phyloP scores from a whole-genome alignment of 2,329 filamentous ascomycete genomes.

The Drechmeria coniospora region DNA sequence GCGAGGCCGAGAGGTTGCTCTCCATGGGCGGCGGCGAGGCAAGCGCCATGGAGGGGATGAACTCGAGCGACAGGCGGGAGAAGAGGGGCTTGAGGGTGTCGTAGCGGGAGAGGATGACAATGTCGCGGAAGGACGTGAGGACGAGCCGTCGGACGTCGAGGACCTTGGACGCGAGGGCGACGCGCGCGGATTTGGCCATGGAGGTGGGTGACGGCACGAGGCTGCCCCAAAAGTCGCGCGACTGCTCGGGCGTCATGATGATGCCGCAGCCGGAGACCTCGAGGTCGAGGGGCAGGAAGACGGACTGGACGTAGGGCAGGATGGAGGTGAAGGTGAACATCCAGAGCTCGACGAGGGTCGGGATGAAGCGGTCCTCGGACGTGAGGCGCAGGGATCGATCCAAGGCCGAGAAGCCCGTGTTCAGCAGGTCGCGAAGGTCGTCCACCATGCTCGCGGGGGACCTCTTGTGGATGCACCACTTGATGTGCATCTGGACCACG shows the following conservation, averaged over 20 bases:
- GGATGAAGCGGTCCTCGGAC: constrained; percentile 77
- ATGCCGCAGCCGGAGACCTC: constrained; percentile 78
- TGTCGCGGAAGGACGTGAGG: constrained; percentile 75
- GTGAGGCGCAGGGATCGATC: constrained; percentile 69
- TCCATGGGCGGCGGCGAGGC: constrained; percentile 34
- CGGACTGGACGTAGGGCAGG: constrained; percentile 84
- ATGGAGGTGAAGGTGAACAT: constrained; percentile 82
- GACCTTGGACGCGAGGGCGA: constrained; percentile 33
- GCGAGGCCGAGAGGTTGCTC: constrained; percentile 34
- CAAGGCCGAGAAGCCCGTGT: constrained; percentile 72
- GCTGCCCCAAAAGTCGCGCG: constrained; percentile 80
- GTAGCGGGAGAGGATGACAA: constrained; percentile 75
- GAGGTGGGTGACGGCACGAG: constrained; percentile 31
- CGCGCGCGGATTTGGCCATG: constrained; percentile 20
- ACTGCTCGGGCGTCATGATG: constrained; percentile 63
- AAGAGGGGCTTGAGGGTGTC: constrained; percentile 82
- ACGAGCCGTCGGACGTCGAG: constrained; percentile 83
- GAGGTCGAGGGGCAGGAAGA: constrained; percentile 82
- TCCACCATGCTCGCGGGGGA: constrained; percentile 58
- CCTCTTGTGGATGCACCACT: constrained; percentile 60
- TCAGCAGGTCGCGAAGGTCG: constrained; percentile 58
- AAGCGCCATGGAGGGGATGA: constrained; percentile 39
- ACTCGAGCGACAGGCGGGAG: constrained; percentile 76
- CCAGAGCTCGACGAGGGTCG: constrained; percentile 86
- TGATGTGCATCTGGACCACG: constrained; percentile 63